Base-by-base conservation (phyloP, 1,139 yeast genomes). In the Kazachstania sp. region DNA sequence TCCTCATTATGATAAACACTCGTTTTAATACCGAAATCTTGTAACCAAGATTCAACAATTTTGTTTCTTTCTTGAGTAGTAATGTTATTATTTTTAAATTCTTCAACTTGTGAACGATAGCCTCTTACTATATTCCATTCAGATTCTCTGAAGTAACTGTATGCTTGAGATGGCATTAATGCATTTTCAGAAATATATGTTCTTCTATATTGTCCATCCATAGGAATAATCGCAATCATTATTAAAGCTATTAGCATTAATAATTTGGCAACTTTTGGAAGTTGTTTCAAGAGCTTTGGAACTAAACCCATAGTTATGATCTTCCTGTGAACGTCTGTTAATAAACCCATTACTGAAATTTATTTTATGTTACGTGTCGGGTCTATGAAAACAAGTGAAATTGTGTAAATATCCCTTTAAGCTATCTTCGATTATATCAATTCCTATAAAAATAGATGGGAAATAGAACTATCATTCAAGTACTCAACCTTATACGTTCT, bases 101-200 rank as follows among this genome's bases (percentile, higher is more conserved):
- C 50, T 61, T 73, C 67, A 61, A 75, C 58, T 67, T 69, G 57
- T 52, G 62, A 45, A 51, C 96, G 73, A 62, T 83, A 88, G 0
- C 97, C 98, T 49, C 97, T 71, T 26, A 88, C 79, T 47, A 86
- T 72, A 60, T 90, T 87, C 97, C 97, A 92, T 60, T 92, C 98
- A 45, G 92, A 81, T 58, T 90, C 97, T 49, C 97, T 73, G 64
- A 87, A 94, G 63, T 87, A 88, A 16, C 95, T 83, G 57, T 83
- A 83, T 3, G 92, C 97, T 64, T 92, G 97, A 0, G 95, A 90
- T 12, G 98, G 97, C 86, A 94, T 82, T 64, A 94, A 72, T 34
- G 99, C 99, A 67, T 92, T 94, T 63, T 94, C 99, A 8, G 95
- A 84, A 19, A 90, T 85, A 63, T 92, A 92, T 6, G 96, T 86